Base-by-base conservation (phyloP, 805 yeast genomes). In the Priceomyces medius region DNA sequence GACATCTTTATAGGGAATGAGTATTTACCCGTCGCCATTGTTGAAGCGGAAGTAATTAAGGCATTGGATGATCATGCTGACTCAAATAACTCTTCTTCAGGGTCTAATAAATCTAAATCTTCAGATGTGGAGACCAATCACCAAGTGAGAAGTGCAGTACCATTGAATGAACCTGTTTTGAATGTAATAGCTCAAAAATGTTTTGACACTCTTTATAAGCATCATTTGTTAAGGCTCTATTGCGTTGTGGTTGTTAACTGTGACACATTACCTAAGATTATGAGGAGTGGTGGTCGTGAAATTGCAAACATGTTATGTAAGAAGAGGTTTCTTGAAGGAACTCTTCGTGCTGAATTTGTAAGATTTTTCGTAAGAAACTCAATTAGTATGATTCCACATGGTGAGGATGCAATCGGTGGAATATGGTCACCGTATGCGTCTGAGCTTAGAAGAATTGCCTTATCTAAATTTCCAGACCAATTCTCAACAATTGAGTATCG, bases 221-320 rank as follows among this genome's bases (percentile, higher is more conserved):
- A 61, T 26, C 97, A 93, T 56, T 77, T 77, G 44, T 81, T 93
- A 37, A 74, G 93, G 23, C 79, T 90, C 1, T 85, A 83, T 56
- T 89, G 97, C 60, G 82, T 90, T 2, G 56, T 88, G 46, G 82
- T 90, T 2, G 84, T 91, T 1, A 84, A 88, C 19, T 83, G 86
- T 18, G 87, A 87, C 43, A 73, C 89, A 0, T 68, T 93, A 19
- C 97, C 99, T 3, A 78, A 96, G 55, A 83, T 95, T 23, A 71
- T 81, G 54, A 71, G 93, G 50, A 81, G 87, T 60, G 96, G 96
- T 17, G 83, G 97, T 7, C 73, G 88, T 16, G 98, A 93, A 52
- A 85, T 93, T 47, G 98, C 98, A 0, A 93, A 90, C 51, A 87
- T 81, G 85, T 75, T 81, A 54, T 88, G 86, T 63, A 87, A 83